phyloP scores from a whole-genome alignment of 257 asterid species.

The Ilex asprella region DNA sequence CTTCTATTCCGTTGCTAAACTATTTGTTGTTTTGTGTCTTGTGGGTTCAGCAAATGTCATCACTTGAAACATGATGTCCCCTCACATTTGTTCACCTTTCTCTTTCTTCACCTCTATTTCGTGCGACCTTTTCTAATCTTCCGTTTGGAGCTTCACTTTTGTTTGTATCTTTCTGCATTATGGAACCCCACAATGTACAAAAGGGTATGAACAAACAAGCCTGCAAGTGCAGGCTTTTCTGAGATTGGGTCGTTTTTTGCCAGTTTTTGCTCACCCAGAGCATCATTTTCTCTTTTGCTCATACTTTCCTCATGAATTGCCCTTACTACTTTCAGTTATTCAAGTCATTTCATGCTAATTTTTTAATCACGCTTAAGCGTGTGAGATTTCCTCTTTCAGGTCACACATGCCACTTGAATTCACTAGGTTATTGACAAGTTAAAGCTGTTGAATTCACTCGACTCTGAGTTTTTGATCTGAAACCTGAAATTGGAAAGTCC shows the following conservation, averaged over 20 bases:
- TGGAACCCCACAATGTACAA: slow-evolving; percentile 13
- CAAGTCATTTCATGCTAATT: background rate
- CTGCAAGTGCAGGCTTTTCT: slow-evolving; percentile 40
- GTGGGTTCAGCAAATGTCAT: too few species aligned
- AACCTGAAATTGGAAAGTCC: too few species aligned
- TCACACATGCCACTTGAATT: background rate
- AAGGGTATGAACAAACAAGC: background rate
- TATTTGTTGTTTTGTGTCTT: too few species aligned
- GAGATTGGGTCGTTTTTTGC: slow-evolving; percentile 27
- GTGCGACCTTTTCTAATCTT: slow-evolving; percentile 11
- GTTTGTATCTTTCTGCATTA: slow-evolving; percentile 10
- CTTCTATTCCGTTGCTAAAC: too few species aligned
- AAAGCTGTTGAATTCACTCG: slow-evolving; percentile 17
- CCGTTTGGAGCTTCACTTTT: slow-evolving; percentile 9
- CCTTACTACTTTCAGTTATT: too few species aligned
- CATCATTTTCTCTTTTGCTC: slow-evolving; percentile 19
- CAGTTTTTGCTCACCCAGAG: slow-evolving; percentile 18
- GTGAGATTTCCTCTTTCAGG: slow-evolving; percentile 28
- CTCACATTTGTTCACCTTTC: background rate
- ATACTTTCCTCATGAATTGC: slow-evolving; percentile 34
- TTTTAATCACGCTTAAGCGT: slow-evolving; percentile 2
- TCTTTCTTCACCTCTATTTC: slow-evolving; percentile 11
- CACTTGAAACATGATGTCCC: too few species aligned
- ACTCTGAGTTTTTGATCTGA: too few species aligned
- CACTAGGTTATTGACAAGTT: slow-evolving; percentile 2